These are phyloP conservation scores for Hemileccinum impolitum DNA, from an alignment of 768 basidiomycete genomes.

Conservation along the genomic window DNA sequence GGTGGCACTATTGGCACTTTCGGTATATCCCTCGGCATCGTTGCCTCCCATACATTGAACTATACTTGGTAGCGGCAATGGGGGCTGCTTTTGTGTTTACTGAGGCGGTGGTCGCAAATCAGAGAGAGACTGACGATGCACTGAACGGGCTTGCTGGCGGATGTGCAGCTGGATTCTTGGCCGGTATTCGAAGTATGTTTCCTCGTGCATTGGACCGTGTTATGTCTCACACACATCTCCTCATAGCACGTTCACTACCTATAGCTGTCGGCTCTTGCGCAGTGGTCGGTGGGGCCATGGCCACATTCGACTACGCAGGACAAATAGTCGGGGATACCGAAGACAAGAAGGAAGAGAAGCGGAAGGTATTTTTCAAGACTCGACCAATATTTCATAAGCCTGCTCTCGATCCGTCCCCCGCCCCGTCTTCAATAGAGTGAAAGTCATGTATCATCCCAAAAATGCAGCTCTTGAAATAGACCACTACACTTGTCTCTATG, in stretches of 20 bases:
- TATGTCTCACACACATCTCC: constrained; percentile 11
- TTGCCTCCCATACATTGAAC: not conserved
- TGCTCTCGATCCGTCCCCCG: constrained; percentile 12
- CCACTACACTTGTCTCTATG: constrained; percentile 4
- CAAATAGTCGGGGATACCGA: constrained; percentile 48
- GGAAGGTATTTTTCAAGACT: constrained; percentile 83
- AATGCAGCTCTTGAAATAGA: constrained; percentile 14
- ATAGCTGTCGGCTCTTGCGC: constrained; percentile 77
- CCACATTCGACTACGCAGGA: constrained; percentile 78
- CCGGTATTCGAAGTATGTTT: constrained; percentile 72
- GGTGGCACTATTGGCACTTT: constrained; percentile 91
- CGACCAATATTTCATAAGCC: constrained; percentile 37
- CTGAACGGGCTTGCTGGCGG: constrained; percentile 83
- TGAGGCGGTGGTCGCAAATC: constrained; percentile 78
- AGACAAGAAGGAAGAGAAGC: constrained; percentile 60
- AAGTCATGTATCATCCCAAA: constrained; percentile 9
- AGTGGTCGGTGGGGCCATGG: constrained; percentile 74
- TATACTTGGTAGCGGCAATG: constrained; percentile 66
- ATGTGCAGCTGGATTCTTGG: constrained; percentile 91
- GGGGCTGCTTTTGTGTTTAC: constrained; percentile 83
- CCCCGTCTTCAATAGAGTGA: constrained; percentile 19
- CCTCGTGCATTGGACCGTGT: not conserved
- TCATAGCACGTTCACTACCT: constrained; percentile 77
- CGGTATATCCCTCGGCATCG: constrained; percentile 47
- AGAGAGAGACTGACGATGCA: constrained; percentile 73